These are phyloP conservation scores for Terfezia boudieri DNA, from an alignment of 495 filamentous ascomycete species.

Conservation along the genomic window DNA sequence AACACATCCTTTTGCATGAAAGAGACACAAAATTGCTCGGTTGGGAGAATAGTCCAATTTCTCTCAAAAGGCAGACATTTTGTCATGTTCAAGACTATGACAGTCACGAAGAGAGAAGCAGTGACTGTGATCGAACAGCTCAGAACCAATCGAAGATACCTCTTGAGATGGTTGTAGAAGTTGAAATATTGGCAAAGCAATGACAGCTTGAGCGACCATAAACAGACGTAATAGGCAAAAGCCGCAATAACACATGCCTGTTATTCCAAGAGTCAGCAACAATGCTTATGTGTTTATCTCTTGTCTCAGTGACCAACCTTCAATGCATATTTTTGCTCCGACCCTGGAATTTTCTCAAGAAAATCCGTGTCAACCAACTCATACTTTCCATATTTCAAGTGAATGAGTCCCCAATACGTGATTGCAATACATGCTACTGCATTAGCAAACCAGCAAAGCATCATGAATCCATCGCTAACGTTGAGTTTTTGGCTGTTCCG, in stretches of 20 bases:
- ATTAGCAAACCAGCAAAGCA: neutral
- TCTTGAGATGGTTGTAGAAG: neutral
- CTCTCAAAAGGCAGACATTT: neutral
- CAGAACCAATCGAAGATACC: neutral
- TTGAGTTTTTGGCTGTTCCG: neutral
- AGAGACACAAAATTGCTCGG: neutral
- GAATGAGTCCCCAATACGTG: neutral
- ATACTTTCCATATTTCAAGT: neutral
- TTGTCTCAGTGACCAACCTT: neutral
- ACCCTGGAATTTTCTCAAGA: neutral
- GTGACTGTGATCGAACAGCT: neutral
- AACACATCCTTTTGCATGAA: neutral
- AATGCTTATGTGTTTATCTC: neutral
- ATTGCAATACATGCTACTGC: neutral
- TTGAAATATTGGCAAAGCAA: neutral
- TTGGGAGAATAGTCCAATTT: neutral
- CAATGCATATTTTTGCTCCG: neutral
- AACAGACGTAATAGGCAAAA: neutral
- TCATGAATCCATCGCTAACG: neutral
- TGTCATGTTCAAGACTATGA: neutral
- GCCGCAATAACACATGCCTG: neutral
- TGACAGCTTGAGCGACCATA: neutral
- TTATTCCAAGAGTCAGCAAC: neutral
- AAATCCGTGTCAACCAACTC: neutral
- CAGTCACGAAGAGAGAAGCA: neutral